A percentile compares a stretch with the other conserved stretches of the same genome.
These are phyloP conservation scores for Chalara sp. DNA, from an alignment of 2,329 filamentous ascomycete species.

Conservation along the genomic window DNA sequence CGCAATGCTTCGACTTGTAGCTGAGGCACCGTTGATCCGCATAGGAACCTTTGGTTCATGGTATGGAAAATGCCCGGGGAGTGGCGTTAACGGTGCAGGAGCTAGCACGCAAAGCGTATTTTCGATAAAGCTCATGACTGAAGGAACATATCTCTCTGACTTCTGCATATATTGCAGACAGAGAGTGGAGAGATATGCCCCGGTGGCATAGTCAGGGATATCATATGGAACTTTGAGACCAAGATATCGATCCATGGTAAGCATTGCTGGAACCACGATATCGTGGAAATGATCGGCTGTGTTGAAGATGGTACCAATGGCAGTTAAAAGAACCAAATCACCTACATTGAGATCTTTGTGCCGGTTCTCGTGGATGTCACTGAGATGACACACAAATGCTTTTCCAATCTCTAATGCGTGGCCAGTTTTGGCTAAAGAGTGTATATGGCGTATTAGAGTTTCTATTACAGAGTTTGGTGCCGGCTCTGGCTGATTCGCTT, in stretches of 20 bases:
- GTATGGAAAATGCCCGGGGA: slow-evolving; percentile 52
- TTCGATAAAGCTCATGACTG: slow-evolving; percentile 74
- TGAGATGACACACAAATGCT: slow-evolving; percentile 69
- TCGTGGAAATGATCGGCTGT: slow-evolving; percentile 97
- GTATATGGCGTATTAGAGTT: slow-evolving; percentile 77
- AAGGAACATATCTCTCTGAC: slow-evolving; percentile 83
- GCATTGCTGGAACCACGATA: slow-evolving; percentile 82
- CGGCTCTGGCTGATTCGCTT: slow-evolving; percentile 34
- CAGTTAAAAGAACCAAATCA: slow-evolving; percentile 78
- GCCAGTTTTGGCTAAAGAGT: slow-evolving; percentile 75
- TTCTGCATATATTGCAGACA: slow-evolving; percentile 76
- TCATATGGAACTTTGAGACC: slow-evolving; percentile 65
- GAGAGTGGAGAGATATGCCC: slow-evolving; percentile 73
- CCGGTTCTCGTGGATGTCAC: slow-evolving; percentile 42
- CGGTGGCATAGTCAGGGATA: slow-evolving; percentile 61
- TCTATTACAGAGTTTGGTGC: slow-evolving; percentile 67
- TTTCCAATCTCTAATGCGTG: slow-evolving; percentile 73
- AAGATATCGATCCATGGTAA: slow-evolving; percentile 78
- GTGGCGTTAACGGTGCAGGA: slow-evolving; percentile 41
- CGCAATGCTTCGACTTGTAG: slow-evolving; percentile 44
- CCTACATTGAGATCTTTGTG: slow-evolving; percentile 51
- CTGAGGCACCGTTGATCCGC: slow-evolving; percentile 40
- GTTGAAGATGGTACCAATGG: slow-evolving; percentile 78
- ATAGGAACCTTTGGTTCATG: slow-evolving; percentile 47
- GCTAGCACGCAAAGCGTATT: slow-evolving; percentile 65